Conservation (phyloP, 306 rosid species). For the Gleditsia sinensis region DNA sequence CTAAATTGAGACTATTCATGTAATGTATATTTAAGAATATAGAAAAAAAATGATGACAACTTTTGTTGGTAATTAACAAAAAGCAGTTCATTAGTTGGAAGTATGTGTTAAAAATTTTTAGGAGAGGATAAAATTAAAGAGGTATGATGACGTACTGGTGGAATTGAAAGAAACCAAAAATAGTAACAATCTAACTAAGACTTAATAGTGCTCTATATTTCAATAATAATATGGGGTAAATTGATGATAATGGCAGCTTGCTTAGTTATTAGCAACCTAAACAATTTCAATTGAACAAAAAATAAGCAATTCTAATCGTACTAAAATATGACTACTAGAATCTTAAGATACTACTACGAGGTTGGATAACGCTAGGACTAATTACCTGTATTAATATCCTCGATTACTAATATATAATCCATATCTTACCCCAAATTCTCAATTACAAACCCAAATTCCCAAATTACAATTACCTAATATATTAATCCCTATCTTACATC, state of each 20-base stretch:
- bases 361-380: background rate
- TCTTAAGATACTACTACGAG: background rate
- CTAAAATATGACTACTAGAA: background rate
- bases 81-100: background rate
- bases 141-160: background rate
- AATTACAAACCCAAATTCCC: background rate
- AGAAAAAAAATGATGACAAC: background rate
- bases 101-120: background rate
- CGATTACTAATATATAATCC: background rate
- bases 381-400: background rate
- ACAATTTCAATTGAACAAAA: background rate
- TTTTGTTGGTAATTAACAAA: background rate
- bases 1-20: background rate
- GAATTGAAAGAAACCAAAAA: background rate
- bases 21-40: constrained; percentile 11
- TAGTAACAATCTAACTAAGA: background rate
- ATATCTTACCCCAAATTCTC: background rate
- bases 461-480: background rate
- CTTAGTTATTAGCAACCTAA: background rate
- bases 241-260: background rate
- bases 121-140: background rate
- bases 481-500: too few species aligned
- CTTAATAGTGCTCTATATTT: background rate
- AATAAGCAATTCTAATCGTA: background rate
- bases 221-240: background rate